phyloP scores from a whole-genome alignment of 2,329 filamentous ascomycete genomes.

The Aspergillus sojae region DNA sequence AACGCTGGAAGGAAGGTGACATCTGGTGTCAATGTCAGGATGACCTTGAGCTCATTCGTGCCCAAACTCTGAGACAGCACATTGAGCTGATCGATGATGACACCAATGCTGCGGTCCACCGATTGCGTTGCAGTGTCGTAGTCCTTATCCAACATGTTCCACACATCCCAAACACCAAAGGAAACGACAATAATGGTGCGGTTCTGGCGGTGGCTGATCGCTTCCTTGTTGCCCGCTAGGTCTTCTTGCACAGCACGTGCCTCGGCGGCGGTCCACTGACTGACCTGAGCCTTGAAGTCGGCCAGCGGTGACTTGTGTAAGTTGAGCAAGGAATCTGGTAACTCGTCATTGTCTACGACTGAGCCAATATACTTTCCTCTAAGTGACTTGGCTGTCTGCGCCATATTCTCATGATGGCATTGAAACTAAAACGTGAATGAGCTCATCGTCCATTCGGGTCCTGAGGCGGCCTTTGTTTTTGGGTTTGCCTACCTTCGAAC shows the following conservation, averaged over 20 bases:
- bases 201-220: constrained; percentile 27
- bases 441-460: background rate
- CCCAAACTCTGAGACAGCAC: constrained; percentile 32
- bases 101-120: constrained; percentile 34
- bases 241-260: constrained; percentile 21
- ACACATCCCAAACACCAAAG: constrained; percentile 45
- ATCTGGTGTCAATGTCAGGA: constrained; percentile 42
- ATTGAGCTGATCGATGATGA: constrained; percentile 37
- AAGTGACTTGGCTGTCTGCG: constrained; percentile 32
- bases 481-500: constrained; percentile 33
- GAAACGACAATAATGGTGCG: constrained; percentile 40
- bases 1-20: constrained; percentile 45
- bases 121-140: constrained; percentile 29
- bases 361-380: constrained; percentile 32
- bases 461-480: background rate
- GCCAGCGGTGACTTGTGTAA: constrained; percentile 32
- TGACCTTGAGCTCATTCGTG: constrained; percentile 35
- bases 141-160: constrained; percentile 35
- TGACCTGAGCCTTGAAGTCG: constrained; percentile 41
- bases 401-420: constrained; percentile 39
- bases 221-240: constrained; percentile 25
- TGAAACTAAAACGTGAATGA: constrained; percentile 27
- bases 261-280: constrained; percentile 40
- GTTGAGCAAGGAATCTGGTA: constrained; percentile 26
- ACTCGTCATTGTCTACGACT: constrained; percentile 38